Percentiles rank a stretch among this genome's conserved stretches.
These are phyloP conservation scores for Bromus sterilis DNA, from an alignment of 176 grass and related monocot species.

Conservation along the genomic window DNA sequence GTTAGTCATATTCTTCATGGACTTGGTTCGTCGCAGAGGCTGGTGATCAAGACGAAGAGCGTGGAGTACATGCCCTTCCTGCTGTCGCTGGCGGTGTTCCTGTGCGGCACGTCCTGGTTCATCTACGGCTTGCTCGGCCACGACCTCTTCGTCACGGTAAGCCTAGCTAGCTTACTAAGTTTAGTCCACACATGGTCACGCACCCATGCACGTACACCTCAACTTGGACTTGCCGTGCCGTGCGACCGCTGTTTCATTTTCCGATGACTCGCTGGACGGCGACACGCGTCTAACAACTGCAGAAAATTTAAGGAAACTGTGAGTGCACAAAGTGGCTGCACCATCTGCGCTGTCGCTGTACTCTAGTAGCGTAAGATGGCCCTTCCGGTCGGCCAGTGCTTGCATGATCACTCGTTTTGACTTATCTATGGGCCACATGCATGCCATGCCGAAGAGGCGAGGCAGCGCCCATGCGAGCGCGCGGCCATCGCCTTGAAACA, in stretches of 20 bases:
- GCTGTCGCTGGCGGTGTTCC: slow-evolving; percentile 83
- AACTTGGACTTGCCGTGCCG: background rate
- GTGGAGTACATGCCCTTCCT: slow-evolving; percentile 97
- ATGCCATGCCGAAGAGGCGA: background rate
- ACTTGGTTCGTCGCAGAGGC: slow-evolving; percentile 28
- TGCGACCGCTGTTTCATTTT: background rate
- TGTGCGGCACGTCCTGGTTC: slow-evolving; percentile 97
- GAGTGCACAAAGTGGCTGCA: background rate
- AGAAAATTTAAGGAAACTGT: background rate
- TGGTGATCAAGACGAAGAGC: slow-evolving; percentile 96
- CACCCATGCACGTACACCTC: background rate
- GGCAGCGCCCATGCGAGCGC: slow-evolving; percentile 7
- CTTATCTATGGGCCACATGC: background rate
- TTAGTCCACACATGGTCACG: background rate
- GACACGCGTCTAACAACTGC: background rate
- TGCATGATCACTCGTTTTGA: background rate
- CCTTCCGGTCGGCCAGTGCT: background rate
- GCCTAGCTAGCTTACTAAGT: too few species aligned
- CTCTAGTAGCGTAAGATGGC: background rate
- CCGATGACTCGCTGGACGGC: background rate
- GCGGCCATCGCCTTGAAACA: background rate
- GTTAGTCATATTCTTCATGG: background rate
- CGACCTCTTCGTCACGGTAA: slow-evolving; percentile 79
- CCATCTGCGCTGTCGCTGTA: background rate
- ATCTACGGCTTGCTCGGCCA: slow-evolving; percentile 78